These are phyloP conservation scores for Paecilomyces sp. DNA, from an alignment of 2,329 filamentous ascomycete genomes.

Conservation along the genomic window DNA sequence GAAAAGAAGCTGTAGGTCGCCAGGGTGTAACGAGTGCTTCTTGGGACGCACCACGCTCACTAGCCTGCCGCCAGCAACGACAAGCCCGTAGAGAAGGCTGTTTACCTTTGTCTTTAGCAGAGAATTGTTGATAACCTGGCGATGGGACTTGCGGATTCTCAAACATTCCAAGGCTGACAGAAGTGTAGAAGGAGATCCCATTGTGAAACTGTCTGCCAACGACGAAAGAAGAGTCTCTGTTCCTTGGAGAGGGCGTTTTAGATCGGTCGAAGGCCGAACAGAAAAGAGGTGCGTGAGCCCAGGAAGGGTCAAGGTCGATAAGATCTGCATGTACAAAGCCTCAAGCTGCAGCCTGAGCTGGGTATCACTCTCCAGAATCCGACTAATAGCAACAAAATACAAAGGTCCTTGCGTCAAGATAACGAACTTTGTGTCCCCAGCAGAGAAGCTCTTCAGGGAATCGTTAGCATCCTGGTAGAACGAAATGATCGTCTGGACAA, in stretches of 20 bases:
- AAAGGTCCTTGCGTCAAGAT: constrained; percentile 77
- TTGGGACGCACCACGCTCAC: constrained; percentile 93
- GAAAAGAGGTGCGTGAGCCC: constrained; percentile 80
- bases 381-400: constrained; percentile 89
- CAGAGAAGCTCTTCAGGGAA: constrained; percentile 73
- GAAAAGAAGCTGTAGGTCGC: constrained; percentile 92
- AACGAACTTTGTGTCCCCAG: constrained; percentile 80
- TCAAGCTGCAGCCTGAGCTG: constrained; percentile 85
- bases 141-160: constrained; percentile 81
- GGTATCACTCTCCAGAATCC: constrained; percentile 81
- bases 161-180: constrained; percentile 89
- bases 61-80: constrained; percentile 85
- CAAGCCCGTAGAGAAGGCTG: constrained; percentile 81
- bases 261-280: constrained; percentile 84
- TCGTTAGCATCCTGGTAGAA: constrained; percentile 83
- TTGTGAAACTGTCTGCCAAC: constrained; percentile 88
- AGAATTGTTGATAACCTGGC: constrained; percentile 76
- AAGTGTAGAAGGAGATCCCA: constrained; percentile 80
- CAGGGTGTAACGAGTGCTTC: constrained; percentile 89
- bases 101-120: constrained; percentile 71
- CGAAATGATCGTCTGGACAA: constrained; percentile 95
- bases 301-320: constrained; percentile 89
- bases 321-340: constrained; percentile 94
- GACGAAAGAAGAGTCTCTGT: constrained; percentile 88
- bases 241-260: constrained; percentile 81